These are phyloP conservation scores for Venturia aucupariae DNA, from an alignment of 2,329 filamentous ascomycete genomes.

Conservation along the genomic window DNA sequence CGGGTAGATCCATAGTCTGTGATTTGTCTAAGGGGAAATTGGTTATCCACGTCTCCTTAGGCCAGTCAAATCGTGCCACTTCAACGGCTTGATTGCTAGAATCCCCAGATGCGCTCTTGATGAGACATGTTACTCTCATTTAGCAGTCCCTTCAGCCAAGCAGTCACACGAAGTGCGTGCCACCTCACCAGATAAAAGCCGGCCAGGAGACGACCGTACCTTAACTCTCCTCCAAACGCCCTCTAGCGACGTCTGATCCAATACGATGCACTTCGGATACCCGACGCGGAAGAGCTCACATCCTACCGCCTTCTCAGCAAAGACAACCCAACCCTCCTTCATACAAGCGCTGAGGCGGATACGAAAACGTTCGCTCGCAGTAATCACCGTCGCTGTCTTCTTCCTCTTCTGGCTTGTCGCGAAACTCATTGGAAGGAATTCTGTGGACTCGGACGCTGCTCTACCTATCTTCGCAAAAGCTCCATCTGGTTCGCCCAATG, in stretches of 20 bases:
- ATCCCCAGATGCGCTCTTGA: not conserved
- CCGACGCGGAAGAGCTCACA: slow-evolving; percentile 77
- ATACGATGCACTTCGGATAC: slow-evolving; percentile 77
- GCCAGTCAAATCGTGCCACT: too few relatives aligned
- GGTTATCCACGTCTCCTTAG: not conserved
- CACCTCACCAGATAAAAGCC: not conserved
- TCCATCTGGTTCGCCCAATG: slow-evolving; percentile 12
- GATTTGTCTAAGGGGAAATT: not conserved
- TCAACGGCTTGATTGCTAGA: not conserved
- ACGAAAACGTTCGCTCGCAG: slow-evolving; percentile 50
- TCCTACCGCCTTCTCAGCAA: slow-evolving; percentile 59
- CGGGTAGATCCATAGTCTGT: not conserved
- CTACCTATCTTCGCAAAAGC: slow-evolving; percentile 9
- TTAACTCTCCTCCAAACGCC: not conserved
- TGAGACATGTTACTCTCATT: slow-evolving; percentile 12
- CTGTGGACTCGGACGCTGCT: not conserved
- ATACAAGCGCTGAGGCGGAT: slow-evolving; percentile 42
- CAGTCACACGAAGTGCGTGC: not conserved
- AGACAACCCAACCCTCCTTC: slow-evolving; percentile 46
- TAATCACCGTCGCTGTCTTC: slow-evolving; percentile 47
- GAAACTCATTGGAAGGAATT: slow-evolving; percentile 22
- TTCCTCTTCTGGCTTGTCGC: slow-evolving; percentile 54
- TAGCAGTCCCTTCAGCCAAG: not conserved
- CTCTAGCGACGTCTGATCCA: not conserved
- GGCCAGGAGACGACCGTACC: not conserved